Conservation (phyloP, 768 basidiomycete genomes). For the Cubamyces lactineus region DNA sequence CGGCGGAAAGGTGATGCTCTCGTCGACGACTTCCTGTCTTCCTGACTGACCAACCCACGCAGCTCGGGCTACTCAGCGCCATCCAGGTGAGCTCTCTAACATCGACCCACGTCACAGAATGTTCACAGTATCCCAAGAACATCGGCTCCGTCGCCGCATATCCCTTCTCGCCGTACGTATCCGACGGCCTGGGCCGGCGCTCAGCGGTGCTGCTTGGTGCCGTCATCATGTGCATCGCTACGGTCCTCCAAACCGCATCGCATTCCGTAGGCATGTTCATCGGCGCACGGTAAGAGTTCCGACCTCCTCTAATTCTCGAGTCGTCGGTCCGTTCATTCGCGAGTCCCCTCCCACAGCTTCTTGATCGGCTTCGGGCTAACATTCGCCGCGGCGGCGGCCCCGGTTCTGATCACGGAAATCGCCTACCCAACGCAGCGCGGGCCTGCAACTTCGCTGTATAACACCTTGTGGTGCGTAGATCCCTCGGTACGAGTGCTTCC, state of each 20-base stretch:
- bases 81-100: conserved; percentile 36
- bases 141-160: conserved; percentile 44
- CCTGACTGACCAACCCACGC: neutral
- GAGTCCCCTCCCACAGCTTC: conserved; percentile 29
- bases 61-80: conserved; percentile 42
- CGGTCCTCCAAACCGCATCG: conserved; percentile 42
- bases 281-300: conserved; percentile 39
- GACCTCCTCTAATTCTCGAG: no score
- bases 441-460: conserved; percentile 47
- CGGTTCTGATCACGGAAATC: conserved; percentile 53
- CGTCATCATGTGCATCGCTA: conserved; percentile 42
- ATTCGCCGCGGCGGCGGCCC: conserved; percentile 48
- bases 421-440: conserved; percentile 53
- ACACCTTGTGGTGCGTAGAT: conserved; percentile 45
- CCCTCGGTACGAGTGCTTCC: neutral
- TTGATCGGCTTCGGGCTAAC: conserved; percentile 48
- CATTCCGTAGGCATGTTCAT: conserved; percentile 49
- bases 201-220: conserved; percentile 43
- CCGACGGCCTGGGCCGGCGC: conserved; percentile 45
- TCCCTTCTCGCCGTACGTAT: conserved; percentile 45
- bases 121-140: conserved; percentile 24
- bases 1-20: conserved; percentile 33
- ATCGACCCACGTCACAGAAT: conserved; percentile 23
- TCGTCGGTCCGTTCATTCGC: conserved; percentile 9
- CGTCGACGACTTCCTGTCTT: neutral